phyloP scores from a whole-genome alignment of 139 green algal genomes.

The Cymbomonas tetramitiformis region DNA sequence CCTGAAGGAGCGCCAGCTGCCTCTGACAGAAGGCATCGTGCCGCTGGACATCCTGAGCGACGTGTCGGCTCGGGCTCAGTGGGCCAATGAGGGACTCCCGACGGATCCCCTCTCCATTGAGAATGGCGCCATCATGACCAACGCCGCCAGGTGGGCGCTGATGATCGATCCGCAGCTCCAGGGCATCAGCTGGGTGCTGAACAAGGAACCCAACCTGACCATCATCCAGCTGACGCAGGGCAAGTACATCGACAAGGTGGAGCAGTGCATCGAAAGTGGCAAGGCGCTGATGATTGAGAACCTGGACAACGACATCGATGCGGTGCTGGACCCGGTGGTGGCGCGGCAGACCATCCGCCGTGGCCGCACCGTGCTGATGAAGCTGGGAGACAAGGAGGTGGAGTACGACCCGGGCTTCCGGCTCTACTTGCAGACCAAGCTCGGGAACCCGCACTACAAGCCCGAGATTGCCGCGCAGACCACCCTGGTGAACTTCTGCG shows the following conservation, averaged over 20 bases:
- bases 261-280: slow-evolving; percentile 65
- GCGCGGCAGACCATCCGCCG: slow-evolving; percentile 23
- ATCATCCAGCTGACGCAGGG: slow-evolving; percentile 61
- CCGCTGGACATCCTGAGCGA: slow-evolving; percentile 41
- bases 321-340: slow-evolving; percentile 69
- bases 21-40: slow-evolving; percentile 33
- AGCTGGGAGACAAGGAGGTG: slow-evolving; percentile 68
- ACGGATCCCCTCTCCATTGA: slow-evolving; percentile 62
- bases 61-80: slow-evolving; percentile 48
- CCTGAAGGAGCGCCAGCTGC: slow-evolving; percentile 48
- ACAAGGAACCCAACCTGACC: slow-evolving; percentile 58
- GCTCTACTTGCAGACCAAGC: slow-evolving; percentile 73
- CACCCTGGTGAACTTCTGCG: slow-evolving; percentile 78
- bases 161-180: slow-evolving; percentile 82
- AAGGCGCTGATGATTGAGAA: slow-evolving; percentile 76
- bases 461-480: slow-evolving; percentile 74
- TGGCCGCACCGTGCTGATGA: slow-evolving; percentile 54
- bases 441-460: slow-evolving; percentile 75
- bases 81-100: slow-evolving; percentile 68
- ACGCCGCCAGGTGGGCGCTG: slow-evolving; percentile 51
- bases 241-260: slow-evolving; percentile 68
- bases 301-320: slow-evolving; percentile 63
- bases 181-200: slow-evolving; percentile 72
- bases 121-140: slow-evolving; percentile 76
- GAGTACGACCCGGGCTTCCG: slow-evolving; percentile 50